Evolutionary conservation across 306 rosid species (phyloP).

Genomic region (Inga oerstediana): DNA sequence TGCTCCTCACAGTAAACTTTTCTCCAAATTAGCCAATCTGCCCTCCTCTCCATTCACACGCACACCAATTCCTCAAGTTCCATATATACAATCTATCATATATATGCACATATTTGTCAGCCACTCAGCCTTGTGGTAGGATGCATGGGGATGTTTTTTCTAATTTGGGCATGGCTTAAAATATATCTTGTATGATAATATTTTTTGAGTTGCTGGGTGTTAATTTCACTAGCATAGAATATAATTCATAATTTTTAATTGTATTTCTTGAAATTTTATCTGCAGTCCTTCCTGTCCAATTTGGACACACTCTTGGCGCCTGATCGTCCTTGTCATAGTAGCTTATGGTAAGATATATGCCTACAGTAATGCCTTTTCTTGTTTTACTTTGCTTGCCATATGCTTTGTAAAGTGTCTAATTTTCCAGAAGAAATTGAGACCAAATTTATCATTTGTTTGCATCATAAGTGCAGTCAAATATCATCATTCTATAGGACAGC

Average conservation of each 20-base stretch:
- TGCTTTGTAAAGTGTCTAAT: background rate
- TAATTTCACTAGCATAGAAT: conserved; percentile 10
- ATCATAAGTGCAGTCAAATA: conserved; percentile 3
- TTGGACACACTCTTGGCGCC: conserved; percentile 89
- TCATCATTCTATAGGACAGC: conserved; percentile 5
- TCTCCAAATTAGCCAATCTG: background rate
- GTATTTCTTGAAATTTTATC: conserved; percentile 38
- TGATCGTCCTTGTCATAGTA: conserved; percentile 78
- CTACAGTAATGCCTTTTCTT: conserved; percentile 14
- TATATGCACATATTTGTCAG: too few species aligned
- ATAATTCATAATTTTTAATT: conserved; percentile 6
- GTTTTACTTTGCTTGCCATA: conserved; percentile 12
- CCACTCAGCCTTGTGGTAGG: background rate
- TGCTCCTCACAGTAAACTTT: background rate
- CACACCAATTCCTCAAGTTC: too few species aligned
- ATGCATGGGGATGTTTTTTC: background rate
- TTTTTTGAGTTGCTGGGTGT: conserved; percentile 9
- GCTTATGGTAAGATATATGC: conserved; percentile 78
- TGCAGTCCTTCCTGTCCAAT: conserved; percentile 84
- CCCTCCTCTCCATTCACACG: background rate
- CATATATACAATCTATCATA: too few species aligned
- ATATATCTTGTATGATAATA: conserved; percentile 22
- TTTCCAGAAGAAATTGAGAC: conserved; percentile 12
- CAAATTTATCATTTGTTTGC: conserved; percentile 6
- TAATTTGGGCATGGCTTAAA: conserved; percentile 23